phyloP scores from a whole-genome alignment of 1,139 yeast species.

The Suhomyces guaymorum region DNA sequence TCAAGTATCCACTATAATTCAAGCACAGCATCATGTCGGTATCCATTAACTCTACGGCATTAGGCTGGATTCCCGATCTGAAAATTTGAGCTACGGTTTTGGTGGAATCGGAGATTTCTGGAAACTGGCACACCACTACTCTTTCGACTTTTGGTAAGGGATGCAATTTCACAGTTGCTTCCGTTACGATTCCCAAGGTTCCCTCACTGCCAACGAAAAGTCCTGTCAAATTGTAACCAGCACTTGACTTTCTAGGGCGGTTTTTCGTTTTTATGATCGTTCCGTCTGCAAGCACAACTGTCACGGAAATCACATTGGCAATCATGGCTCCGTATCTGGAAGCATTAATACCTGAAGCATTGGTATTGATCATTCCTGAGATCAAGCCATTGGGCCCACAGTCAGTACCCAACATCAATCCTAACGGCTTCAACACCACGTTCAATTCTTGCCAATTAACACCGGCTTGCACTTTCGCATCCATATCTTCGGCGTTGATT shows the following conservation, averaged over 20 bases:
- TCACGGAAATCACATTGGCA: conserved; percentile 42
- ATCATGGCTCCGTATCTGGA: conserved; percentile 49
- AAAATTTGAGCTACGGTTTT: conserved; percentile 45
- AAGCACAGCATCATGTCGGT: conserved; percentile 48
- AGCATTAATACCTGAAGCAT: conserved; percentile 49
- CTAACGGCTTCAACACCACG: conserved; percentile 25
- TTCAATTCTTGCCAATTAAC: conserved; percentile 48
- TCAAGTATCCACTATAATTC: conserved; percentile 45
- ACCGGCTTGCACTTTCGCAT: conserved; percentile 46
- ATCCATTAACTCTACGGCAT: conserved; percentile 46
- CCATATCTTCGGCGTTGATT: conserved; percentile 43
- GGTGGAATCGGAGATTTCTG: conserved; percentile 41
- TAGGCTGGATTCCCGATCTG: conserved; percentile 43
- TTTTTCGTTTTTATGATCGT: conserved; percentile 44
- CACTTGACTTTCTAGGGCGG: conserved; percentile 46
- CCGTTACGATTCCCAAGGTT: conserved; percentile 47
- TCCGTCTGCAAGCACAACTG: conserved; percentile 49
- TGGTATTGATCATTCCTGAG: conserved; percentile 48
- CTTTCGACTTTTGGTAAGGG: conserved; percentile 42
- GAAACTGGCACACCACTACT: conserved; percentile 48
- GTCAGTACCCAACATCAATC: conserved; percentile 45
- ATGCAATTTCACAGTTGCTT: conserved; percentile 44
- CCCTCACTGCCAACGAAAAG: conserved; percentile 50
- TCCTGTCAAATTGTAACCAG: conserved; percentile 48
- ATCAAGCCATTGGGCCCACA: conserved; percentile 48